Conservation (phyloP, 306 rosid species). For the Trifolium repens region DNA sequence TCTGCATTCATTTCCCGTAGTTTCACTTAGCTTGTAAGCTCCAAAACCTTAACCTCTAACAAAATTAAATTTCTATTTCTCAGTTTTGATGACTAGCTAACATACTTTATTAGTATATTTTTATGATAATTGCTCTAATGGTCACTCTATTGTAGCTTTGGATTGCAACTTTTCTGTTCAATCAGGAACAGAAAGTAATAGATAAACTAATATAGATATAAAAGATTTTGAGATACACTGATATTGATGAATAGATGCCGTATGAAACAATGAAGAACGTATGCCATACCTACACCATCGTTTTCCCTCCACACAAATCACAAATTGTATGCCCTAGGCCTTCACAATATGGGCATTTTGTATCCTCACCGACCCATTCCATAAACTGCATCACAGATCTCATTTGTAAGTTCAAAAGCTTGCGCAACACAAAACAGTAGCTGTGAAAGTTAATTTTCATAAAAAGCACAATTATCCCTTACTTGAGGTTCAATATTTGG, state of each 20-base stretch:
- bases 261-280: slow-evolving; percentile 32
- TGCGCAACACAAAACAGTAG: not conserved
- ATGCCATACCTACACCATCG: slow-evolving; percentile 43
- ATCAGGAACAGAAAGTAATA: slow-evolving; percentile 21
- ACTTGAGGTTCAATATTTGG: slow-evolving; percentile 92
- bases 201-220: not conserved
- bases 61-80: slow-evolving; percentile 20
- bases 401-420: slow-evolving; percentile 32
- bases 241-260: slow-evolving; percentile 30
- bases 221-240: slow-evolving; percentile 29
- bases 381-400: slow-evolving; percentile 68
- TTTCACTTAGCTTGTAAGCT: slow-evolving; percentile 23
- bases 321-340: slow-evolving; percentile 73
- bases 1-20: slow-evolving; percentile 19
- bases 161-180: slow-evolving; percentile 1
- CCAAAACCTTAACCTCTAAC: slow-evolving; percentile 12
- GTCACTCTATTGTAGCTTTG: slow-evolving; percentile 10
- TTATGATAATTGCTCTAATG: not conserved
- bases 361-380: slow-evolving; percentile 84
- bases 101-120: not conserved
- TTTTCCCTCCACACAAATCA: slow-evolving; percentile 73
- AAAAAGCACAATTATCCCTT: slow-evolving; percentile 37
- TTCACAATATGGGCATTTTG: slow-evolving; percentile 86
- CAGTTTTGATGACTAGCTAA: not conserved
- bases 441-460: not conserved